Percentiles rank a stretch among this genome's conserved stretches.
These are phyloP conservation scores for Lobosporangium transversale DNA, from an alignment of 192 early-diverging fungal species.

Conservation along the genomic window DNA sequence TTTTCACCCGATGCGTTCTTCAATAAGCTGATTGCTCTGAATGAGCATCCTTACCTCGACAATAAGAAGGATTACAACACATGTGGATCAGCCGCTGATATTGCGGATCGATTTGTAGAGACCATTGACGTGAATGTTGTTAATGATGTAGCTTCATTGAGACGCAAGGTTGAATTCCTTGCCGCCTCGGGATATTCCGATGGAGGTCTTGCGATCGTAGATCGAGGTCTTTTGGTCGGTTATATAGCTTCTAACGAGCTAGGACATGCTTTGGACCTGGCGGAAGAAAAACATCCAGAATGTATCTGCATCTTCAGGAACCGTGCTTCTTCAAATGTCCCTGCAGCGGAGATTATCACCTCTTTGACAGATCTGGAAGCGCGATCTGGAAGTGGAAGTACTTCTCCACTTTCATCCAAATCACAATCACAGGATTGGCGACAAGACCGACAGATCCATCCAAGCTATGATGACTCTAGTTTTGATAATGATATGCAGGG, in stretches of 20 bases:
- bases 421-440: not conserved
- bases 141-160: constrained; percentile 68
- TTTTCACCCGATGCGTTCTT: constrained; percentile 51
- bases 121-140: constrained; percentile 71
- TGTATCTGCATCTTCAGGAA: constrained; percentile 65
- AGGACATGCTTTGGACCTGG: constrained; percentile 71
- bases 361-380: constrained; percentile 27
- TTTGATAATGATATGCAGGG: constrained; percentile 45
- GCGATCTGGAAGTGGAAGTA: not conserved
- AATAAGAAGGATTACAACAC: constrained; percentile 78
- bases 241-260: constrained; percentile 87
- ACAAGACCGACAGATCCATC: not conserved
- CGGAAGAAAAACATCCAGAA: constrained; percentile 50
- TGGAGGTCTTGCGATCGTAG: constrained; percentile 78
- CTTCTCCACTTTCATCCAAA: not conserved
- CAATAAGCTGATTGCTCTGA: constrained; percentile 69
- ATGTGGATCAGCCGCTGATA: constrained; percentile 66
- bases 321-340: constrained; percentile 42
- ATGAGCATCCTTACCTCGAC: constrained; percentile 81
- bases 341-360: constrained; percentile 58
- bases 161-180: constrained; percentile 63
- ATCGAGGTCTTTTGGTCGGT: constrained; percentile 71
- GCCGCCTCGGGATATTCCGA: constrained; percentile 70
- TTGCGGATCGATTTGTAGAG: constrained; percentile 71
- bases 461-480: not conserved